Percentiles rank a stretch among this genome's conserved stretches.
These are phyloP conservation scores for Trypanosoma platydactyli DNA, from an alignment of 208 protist species.

Conservation along the genomic window DNA sequence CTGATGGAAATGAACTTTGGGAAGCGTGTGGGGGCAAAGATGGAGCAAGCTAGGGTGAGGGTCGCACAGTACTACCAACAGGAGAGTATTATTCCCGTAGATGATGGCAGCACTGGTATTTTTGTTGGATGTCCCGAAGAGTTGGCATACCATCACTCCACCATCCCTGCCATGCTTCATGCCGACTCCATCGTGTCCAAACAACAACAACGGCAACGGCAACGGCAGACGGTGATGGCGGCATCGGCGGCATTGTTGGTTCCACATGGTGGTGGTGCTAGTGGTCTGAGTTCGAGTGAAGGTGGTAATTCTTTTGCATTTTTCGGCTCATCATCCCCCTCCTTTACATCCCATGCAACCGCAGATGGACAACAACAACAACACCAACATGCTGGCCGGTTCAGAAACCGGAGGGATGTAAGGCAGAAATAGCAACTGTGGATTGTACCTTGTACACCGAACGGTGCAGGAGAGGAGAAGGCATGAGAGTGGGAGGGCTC, in stretches of 20 bases:
- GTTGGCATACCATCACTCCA: too few relatives aligned
- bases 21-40: constrained; percentile 56
- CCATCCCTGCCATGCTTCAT: too few relatives aligned
- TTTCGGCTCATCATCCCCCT: background rate
- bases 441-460: background rate
- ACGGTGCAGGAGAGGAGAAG: background rate
- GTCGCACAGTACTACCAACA: constrained; percentile 31
- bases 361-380: background rate
- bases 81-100: background rate
- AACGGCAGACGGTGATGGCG: background rate
- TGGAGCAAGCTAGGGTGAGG: constrained; percentile 49
- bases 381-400: background rate
- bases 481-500: constrained; percentile 1
- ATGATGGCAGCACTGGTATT: background rate
- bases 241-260: background rate
- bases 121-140: background rate
- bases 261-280: background rate
- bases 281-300: background rate
- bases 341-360: background rate
- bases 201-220: constrained; percentile 3
- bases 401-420: background rate
- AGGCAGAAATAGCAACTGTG: background rate
- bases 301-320: background rate
- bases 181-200: too few relatives aligned
- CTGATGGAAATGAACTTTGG: constrained; percentile 62